Evolutionary conservation across 805 yeast genomes (phyloP), one percentile per base, ranked within the genome.

Genomic region (Monosporozyma yasuniensis): DNA sequence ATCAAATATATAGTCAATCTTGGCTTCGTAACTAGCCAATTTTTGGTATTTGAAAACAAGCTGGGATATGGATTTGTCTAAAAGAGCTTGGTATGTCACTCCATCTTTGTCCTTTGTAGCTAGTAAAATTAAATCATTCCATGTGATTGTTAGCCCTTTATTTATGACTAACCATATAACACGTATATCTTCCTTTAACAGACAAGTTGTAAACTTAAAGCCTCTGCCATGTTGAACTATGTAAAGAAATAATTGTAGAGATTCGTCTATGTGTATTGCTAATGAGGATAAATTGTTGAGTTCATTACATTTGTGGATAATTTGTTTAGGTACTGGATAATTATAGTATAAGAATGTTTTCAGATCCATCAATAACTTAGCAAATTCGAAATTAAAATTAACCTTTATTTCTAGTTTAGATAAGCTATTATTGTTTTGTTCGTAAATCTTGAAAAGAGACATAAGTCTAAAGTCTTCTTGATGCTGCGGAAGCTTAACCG

Each of bases 11-110:
- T 38, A 14, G 11, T 23, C 14, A 28, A 51, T 22, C 12, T 12
- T 11, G 3, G 5, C n/a, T 23, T 55, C 58, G n/a, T 44, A 27
- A 5, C 22, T 23, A 18, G 44, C 68, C 2, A 75, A 66, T 4
- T 60, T 54, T 18, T 75, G 65, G 11, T 82, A 50, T 14, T 68
- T 68, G 34, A 70, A 72, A 11, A 59, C 56, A 2, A 63, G 28
- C 16, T 39, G 25, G 8, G 27, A 39, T 4, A 39, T 21, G 10
- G 42, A 27, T 12, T 39, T 39, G 22, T 19, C 25, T 19, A 39
- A 12, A 39, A 39, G 42, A 9, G 25, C 21, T 21, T 39, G 42
- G 16, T 18, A 39, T 6, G 14, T 39, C 9, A 14, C 22, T 11
- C 16, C n/a, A 5, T 27, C 11, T 10, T 21, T 39, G 14, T 11